Conservation (phyloP, 768 basidiomycete genomes). For the Lactarius vividus region DNA sequence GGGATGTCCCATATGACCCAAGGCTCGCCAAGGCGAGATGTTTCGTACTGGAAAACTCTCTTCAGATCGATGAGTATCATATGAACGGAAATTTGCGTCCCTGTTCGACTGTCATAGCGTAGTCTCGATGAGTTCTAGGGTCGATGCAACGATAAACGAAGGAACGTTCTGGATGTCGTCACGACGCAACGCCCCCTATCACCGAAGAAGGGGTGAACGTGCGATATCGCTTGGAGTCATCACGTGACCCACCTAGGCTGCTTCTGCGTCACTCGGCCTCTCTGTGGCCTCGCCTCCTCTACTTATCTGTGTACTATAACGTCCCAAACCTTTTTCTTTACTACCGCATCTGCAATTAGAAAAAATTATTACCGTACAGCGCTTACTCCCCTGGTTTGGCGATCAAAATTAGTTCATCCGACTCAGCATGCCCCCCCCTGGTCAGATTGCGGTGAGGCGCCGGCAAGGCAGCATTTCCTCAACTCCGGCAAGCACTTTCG, state of each 20-base stretch:
- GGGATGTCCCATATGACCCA: not conserved
- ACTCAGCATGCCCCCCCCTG: not conserved
- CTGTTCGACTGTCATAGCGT: not conserved
- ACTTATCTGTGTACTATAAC: not conserved
- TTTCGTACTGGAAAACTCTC: not conserved
- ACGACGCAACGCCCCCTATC: constrained; percentile 1
- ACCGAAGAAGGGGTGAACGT: not conserved
- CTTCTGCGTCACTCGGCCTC: not conserved
- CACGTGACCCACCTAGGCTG: not conserved
- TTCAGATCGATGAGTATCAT: not conserved
- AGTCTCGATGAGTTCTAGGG: not conserved
- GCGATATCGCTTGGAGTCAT: not conserved
- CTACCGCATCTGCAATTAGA: not conserved
- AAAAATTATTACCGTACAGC: not conserved
- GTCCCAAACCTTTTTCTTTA: not conserved
- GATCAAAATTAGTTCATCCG: not conserved
- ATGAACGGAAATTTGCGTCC: not conserved
- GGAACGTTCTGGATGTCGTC: not conserved
- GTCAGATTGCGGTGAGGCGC: not conserved
- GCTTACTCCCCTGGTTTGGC: not conserved
- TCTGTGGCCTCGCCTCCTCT: not conserved
- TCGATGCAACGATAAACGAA: not conserved
- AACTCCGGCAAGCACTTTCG: constrained; percentile 7
- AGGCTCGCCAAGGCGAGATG: not conserved
- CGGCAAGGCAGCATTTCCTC: constrained; percentile 6